Evolutionary conservation across 1,139 yeast species (phyloP).

Genomic region (Yamadazyma blattariae): DNA sequence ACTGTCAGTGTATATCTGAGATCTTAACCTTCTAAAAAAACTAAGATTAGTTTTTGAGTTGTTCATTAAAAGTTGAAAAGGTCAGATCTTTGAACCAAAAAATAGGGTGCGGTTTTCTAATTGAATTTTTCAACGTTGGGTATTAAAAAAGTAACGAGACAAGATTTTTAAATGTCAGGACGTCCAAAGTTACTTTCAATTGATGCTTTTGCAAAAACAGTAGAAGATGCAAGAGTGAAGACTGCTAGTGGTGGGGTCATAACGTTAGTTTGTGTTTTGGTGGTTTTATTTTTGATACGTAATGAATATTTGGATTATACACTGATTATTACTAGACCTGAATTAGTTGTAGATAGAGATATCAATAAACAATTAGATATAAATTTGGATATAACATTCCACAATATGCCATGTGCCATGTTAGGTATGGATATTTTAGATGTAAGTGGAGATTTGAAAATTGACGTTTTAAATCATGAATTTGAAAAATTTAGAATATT

Average conservation of each 20-base stretch:
- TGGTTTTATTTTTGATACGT: constrained; percentile 60
- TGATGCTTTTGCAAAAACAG: constrained; percentile 93
- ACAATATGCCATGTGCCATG: constrained; percentile 77
- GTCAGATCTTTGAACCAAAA: too few species aligned
- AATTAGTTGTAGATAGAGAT: constrained; percentile 84
- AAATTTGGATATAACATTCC: constrained; percentile 78
- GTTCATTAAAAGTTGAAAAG: neutral
- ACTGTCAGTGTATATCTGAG: constrained; percentile 25
- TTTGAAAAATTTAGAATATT: constrained; percentile 60
- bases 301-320: constrained; percentile 79
- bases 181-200: constrained; percentile 57
- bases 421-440: constrained; percentile 59
- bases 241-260: constrained; percentile 90
- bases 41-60: neutral
- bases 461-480: constrained; percentile 68
- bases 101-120: too few species aligned
- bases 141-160: neutral
- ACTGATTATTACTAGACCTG: constrained; percentile 67
- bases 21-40: constrained; percentile 24
- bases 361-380: constrained; percentile 74
- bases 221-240: constrained; percentile 86
- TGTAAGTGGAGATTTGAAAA: constrained; percentile 77
- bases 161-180: constrained; percentile 19
- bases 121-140: constrained; percentile 2
- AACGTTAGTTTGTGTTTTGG: constrained; percentile 64